These are phyloP conservation scores for Phaeosphaeriaceae sp. DNA, from an alignment of 2,329 filamentous ascomycete species.

Conservation along the genomic window DNA sequence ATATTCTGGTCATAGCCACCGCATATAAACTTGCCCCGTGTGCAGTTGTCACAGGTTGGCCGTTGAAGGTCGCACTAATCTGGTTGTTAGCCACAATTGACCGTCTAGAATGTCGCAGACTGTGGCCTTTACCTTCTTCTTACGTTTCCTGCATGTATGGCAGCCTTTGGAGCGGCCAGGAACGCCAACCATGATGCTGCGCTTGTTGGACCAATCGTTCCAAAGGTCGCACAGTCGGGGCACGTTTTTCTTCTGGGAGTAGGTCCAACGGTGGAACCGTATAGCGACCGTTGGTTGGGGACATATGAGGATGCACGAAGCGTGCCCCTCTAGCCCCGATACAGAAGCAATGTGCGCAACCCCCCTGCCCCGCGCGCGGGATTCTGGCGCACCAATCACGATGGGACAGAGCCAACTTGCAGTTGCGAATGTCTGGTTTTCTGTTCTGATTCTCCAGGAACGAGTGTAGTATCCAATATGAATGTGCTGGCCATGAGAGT, in stretches of 20 bases:
- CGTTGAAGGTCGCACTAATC: slow-evolving; percentile 17
- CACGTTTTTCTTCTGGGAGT: not conserved
- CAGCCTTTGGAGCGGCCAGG: slow-evolving; percentile 24
- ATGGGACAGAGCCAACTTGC: too few species aligned
- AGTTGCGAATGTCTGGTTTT: too few species aligned
- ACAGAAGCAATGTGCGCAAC: not conserved
- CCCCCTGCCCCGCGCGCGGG: not conserved
- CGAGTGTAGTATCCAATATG: too few species aligned
- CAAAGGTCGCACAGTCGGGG: not conserved
- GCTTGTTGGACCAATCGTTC: not conserved
- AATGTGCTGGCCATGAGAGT: too few species aligned
- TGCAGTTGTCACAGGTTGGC: slow-evolving; percentile 18
- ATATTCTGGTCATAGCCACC: slow-evolving; percentile 17
- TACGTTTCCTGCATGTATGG: slow-evolving; percentile 15
- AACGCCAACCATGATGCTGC: slow-evolving; percentile 17
- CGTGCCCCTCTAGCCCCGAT: not conserved
- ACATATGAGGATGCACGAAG: not conserved
- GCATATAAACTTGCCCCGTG: slow-evolving; percentile 12
- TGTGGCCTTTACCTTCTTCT: slow-evolving; percentile 17
- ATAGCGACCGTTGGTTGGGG: not conserved
- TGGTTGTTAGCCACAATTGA: not conserved
- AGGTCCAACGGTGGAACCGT: not conserved
- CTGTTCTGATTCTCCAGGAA: too few species aligned
- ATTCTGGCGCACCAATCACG: too few species aligned
- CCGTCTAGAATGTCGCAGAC: not conserved